phyloP scores from a whole-genome alignment of 495 filamentous ascomycete genomes.

The Rusavskia elegans region DNA sequence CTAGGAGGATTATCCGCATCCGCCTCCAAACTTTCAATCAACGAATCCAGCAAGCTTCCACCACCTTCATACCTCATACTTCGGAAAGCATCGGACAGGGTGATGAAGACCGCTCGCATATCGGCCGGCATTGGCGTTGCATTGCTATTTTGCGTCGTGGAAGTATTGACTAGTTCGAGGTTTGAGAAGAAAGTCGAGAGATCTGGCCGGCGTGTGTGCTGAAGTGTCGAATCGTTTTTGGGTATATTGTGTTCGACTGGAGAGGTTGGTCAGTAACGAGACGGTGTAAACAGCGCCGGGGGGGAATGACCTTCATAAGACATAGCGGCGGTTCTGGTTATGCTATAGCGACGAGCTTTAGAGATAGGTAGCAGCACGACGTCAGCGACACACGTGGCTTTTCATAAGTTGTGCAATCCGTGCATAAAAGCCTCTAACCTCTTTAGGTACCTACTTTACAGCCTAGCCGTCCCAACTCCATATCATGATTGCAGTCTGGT shows the following conservation, averaged over 20 bases:
- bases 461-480: too few relatives aligned
- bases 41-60: conserved; percentile 35
- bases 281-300: not conserved
- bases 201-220: conserved; percentile 49
- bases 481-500: too few relatives aligned
- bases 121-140: conserved; percentile 59
- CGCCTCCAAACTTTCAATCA: conserved; percentile 45
- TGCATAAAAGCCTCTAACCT: too few relatives aligned
- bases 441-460: too few relatives aligned
- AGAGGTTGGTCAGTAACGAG: not conserved
- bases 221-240: conserved; percentile 19
- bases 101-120: conserved; percentile 45
- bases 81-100: conserved; percentile 41
- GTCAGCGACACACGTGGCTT: too few relatives aligned
- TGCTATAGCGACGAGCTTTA: too few relatives aligned
- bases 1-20: conserved; percentile 50
- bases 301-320: not conserved
- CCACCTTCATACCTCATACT: conserved; percentile 26
- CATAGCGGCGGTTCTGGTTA: not conserved
- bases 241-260: conserved; percentile 74
- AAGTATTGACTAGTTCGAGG: conserved; percentile 45
- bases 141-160: conserved; percentile 38
- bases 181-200: conserved; percentile 78
- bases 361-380: too few relatives aligned
- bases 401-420: too few relatives aligned